A percentile compares a stretch with the other conserved stretches of the same genome.
Conservation (phyloP, 805 yeast genomes). For the Ogataea nonfermentans region DNA sequence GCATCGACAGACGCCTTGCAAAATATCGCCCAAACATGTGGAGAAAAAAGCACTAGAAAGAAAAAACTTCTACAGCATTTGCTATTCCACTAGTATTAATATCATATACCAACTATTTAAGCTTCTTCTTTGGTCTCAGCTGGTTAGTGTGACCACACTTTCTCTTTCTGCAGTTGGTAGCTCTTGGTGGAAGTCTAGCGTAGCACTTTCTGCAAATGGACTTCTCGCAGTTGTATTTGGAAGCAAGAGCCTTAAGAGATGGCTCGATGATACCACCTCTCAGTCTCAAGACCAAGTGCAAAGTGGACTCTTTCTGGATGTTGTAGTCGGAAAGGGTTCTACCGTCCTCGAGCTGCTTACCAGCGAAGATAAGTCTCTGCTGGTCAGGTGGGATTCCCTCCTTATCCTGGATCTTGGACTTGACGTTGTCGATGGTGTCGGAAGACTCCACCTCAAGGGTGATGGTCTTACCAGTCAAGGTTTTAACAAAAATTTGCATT, state of each 20-base stretch:
- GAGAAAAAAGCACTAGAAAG: neutral
- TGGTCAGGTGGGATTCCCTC: slow-evolving; percentile 98
- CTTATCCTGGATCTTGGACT: slow-evolving; percentile 93
- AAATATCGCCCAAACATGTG: slow-evolving; percentile 1
- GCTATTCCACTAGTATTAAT: slow-evolving; percentile 13
- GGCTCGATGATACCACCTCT: slow-evolving; percentile 96
- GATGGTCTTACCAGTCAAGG: slow-evolving; percentile 99
- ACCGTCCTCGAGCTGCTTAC: slow-evolving; percentile 95
- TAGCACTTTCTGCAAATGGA: slow-evolving; percentile 99
- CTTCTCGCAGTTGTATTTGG: slow-evolving; percentile 99
- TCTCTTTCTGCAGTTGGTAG: slow-evolving; percentile 99
- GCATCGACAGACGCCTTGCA: slow-evolving; percentile 12
- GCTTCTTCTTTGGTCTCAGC: slow-evolving; percentile 99
- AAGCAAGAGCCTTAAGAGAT: slow-evolving; percentile 97
- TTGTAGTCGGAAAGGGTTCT: slow-evolving; percentile 92
- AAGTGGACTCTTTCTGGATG: slow-evolving; percentile 86
- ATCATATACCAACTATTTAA: slow-evolving; percentile 65
- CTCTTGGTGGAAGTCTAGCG: slow-evolving; percentile 99
- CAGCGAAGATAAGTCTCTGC: slow-evolving; percentile 92
- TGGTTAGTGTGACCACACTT: slow-evolving; percentile 99
- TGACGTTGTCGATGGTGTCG: slow-evolving; percentile 93
- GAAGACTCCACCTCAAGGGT: slow-evolving; percentile 83
- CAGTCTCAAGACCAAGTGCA: slow-evolving; percentile 63
- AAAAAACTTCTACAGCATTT: slow-evolving; percentile 1
- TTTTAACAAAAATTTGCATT: slow-evolving; percentile 98